Evolutionary conservation across 2,329 filamentous ascomycete species (phyloP), one percentile per base, ranked within the genome.

Genomic region (Neopestalotiopsis sp.): DNA sequence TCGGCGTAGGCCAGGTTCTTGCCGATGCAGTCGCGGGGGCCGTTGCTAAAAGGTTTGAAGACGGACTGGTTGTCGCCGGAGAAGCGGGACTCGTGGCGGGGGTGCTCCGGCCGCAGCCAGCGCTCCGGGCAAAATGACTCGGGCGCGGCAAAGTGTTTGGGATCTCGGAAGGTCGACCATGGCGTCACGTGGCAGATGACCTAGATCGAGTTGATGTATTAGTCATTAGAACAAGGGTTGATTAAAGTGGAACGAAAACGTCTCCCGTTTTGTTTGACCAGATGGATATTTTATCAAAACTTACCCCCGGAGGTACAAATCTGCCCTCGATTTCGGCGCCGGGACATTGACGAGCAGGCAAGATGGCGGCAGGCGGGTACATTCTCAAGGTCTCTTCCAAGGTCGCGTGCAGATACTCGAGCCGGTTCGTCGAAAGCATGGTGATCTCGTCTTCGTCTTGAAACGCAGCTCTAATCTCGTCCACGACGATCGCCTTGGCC

Each of bases 71-170:
- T 72, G 70, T 74, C 73, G 24, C 45, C 61, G 13, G 28, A 69
- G 68, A 62, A 70, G 28, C 12, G 67, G 30, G 62, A 38, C 28
- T 69, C 66, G 45, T 73, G 61, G 13, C 69, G 67, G 65, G 69
- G 59, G 62, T 73, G 66, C 4, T 65, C 40, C 17, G 58, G 14
- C 5, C 71, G 70, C 24, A 74, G 68, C 70, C 70, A 73, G 10
- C 71, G 69, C 34, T 74, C 70, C 2, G 72, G 71, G 56, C 42
- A 38, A 40, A 71, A 74, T n/a, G 62, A 58, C 7, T 67, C 76
- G 0, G 86, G 82, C 1, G 84, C 78, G 12, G 76, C 76, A 72
- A 87, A 88, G 71, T 85, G 79, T 12, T 77, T 73, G 1, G 80
- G 76, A 65, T 81, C 82, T 70, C 81, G 82, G 71, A 64, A 40